Conservation (phyloP, 2,329 filamentous ascomycete genomes). For the Fusarium chaquense region DNA sequence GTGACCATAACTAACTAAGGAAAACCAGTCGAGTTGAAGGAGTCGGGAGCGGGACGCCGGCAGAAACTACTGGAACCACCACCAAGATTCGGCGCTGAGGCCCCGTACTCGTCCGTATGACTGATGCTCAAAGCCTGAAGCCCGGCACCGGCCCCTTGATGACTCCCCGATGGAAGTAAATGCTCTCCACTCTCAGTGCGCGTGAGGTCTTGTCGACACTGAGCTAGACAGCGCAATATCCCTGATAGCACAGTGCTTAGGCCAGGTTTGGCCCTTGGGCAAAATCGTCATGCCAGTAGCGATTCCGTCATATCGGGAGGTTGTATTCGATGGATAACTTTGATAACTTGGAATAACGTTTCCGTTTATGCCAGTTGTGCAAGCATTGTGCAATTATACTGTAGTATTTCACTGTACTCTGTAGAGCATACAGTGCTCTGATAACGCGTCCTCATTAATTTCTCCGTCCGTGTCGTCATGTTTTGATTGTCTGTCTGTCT, state of each 20-base stretch:
- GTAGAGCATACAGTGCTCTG: constrained; percentile 23
- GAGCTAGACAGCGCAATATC: constrained; percentile 15
- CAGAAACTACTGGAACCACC: constrained; percentile 44
- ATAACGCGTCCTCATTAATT: constrained; percentile 30
- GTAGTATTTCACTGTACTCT: constrained; percentile 5
- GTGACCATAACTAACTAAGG: background rate
- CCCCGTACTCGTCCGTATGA: constrained; percentile 40
- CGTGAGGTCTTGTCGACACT: constrained; percentile 24
- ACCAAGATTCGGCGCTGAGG: constrained; percentile 34
- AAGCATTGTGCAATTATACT: background rate
- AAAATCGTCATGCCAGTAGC: constrained; percentile 42
- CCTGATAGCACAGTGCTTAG: constrained; percentile 34
- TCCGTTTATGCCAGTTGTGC: constrained; percentile 27
- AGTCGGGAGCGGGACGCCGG: constrained; percentile 27
- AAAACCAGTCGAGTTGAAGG: constrained; percentile 1
- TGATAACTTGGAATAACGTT: constrained; percentile 19
- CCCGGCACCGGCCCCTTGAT: constrained; percentile 41
- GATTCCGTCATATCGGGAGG: constrained; percentile 35
- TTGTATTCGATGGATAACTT: constrained; percentile 6
- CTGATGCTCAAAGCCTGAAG: constrained; percentile 26
- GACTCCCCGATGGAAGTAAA: constrained; percentile 36
- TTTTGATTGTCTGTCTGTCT: constrained; percentile 32
- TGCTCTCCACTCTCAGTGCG: constrained; percentile 33
- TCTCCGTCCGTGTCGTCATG: constrained; percentile 30
- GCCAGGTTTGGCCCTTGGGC: constrained; percentile 16